Conservation (phyloP, 2,329 filamentous ascomycete species). For the Exophiala phaeomuriformis region DNA sequence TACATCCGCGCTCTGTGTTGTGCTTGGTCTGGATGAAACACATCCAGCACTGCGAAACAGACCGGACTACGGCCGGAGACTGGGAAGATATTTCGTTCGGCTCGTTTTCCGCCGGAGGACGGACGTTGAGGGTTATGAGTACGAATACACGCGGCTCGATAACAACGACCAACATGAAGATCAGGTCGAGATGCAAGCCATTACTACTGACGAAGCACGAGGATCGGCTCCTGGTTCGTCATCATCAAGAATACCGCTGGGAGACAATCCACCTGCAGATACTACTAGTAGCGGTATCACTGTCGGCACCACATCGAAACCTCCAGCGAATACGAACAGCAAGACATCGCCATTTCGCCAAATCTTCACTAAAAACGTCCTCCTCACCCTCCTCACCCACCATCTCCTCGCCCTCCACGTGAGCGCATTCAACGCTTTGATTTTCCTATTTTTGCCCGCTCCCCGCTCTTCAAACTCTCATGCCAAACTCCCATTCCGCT, state of each 20-base stretch:
- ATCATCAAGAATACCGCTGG: conserved; percentile 11
- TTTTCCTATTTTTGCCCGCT: conserved; percentile 69
- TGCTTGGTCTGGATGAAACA: conserved; percentile 60
- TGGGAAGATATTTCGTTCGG: conserved; percentile 34
- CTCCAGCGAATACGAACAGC: too few species aligned
- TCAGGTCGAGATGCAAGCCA: conserved; percentile 25
- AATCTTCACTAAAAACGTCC: conserved; percentile 49
- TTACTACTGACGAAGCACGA: too few species aligned
- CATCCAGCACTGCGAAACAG: conserved; percentile 35
- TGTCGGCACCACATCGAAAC: too few species aligned
- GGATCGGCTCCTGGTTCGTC: conserved; percentile 22
- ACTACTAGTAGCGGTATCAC: too few species aligned
- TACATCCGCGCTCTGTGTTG: conserved; percentile 47
- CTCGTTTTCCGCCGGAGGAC: conserved; percentile 26
- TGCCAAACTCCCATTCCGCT: conserved; percentile 40
- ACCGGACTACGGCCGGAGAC: conserved; percentile 37
- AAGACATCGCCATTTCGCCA: conserved; percentile 29
- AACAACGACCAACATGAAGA: conserved; percentile 26
- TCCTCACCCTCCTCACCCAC: conserved; percentile 54
- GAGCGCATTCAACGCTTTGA: conserved; percentile 68
- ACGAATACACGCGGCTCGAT: conserved; percentile 29
- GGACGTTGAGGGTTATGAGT: conserved; percentile 11
- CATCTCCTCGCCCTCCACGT: conserved; percentile 67
- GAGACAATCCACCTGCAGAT: too few species aligned
- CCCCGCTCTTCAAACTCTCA: conserved; percentile 45